phyloP scores from a whole-genome alignment of 2,329 filamentous ascomycete species.

The Trichoderma gracile region DNA sequence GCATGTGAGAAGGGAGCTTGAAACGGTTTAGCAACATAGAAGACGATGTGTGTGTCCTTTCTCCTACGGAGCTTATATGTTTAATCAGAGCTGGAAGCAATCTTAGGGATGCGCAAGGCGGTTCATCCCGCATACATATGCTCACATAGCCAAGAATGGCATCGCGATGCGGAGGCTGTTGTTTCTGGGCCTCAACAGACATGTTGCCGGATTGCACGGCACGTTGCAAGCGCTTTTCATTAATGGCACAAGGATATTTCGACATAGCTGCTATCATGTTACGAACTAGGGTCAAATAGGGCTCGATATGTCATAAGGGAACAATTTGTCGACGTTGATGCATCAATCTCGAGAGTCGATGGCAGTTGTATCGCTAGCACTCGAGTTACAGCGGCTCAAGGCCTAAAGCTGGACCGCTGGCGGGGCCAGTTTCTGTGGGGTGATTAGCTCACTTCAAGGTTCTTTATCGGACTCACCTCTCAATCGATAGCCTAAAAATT shows the following conservation, averaged over 20 bases:
- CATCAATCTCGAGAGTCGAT: neutral
- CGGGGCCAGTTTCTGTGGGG: slow-evolving; percentile 18
- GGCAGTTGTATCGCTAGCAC: neutral
- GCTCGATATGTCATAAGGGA: too few relatives aligned
- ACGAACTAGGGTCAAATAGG: too few relatives aligned
- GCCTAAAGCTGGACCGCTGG: neutral
- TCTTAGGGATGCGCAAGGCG: neutral
- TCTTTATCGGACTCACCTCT: neutral
- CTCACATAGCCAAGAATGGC: slow-evolving; percentile 1
- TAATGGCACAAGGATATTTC: neutral
- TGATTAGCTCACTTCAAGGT: neutral
- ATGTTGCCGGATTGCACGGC: neutral
- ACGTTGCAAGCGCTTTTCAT: neutral
- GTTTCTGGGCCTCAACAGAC: neutral
- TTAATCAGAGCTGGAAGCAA: neutral
- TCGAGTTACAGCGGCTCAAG: neutral
- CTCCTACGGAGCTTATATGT: slow-evolving; percentile 3
- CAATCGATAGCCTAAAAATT: slow-evolving; percentile 19
- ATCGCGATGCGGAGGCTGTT: neutral
- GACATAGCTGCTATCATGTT: too few relatives aligned
- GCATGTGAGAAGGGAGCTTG: slow-evolving; percentile 36
- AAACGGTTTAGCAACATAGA: neutral
- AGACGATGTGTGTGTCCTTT: neutral
- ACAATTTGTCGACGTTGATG: neutral
- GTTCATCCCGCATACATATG: neutral